A percentile compares a stretch with the other conserved stretches of the same genome.
Evolutionary conservation across 169 alveolate species (phyloP).

Genomic region (Toxoplasma gondii): DNA sequence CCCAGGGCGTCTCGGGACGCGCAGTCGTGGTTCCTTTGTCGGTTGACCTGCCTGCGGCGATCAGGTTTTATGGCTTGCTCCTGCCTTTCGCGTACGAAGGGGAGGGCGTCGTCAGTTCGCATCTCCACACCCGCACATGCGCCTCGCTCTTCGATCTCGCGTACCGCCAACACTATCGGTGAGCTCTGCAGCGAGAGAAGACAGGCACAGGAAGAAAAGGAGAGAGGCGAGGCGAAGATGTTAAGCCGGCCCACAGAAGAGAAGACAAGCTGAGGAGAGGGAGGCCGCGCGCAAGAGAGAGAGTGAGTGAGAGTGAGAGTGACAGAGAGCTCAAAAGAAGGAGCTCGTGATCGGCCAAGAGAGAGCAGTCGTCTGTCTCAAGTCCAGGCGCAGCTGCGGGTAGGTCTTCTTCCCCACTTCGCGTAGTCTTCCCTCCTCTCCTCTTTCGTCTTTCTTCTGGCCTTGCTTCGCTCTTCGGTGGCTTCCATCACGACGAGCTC

Average conservation of each 20-base stretch:
- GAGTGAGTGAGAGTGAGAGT: too few species aligned
- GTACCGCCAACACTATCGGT: constrained; percentile 58
- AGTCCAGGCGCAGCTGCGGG: too few species aligned
- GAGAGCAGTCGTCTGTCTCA: too few species aligned
- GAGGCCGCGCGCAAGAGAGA: too few species aligned
- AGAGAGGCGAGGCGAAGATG: too few species aligned
- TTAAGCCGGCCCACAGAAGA: too few species aligned
- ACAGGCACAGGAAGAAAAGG: not conserved
- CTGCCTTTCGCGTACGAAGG: constrained; percentile 58
- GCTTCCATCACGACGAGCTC: too few species aligned
- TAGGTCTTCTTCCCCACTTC: not conserved
- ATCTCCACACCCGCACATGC: constrained; percentile 56
- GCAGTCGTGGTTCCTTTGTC: not conserved
- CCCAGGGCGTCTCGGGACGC: too few species aligned
- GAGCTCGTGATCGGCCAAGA: too few species aligned
- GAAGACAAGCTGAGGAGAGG: too few species aligned
- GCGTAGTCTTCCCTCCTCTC: not conserved
- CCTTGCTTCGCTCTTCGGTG: too few species aligned
- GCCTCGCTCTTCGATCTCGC: constrained; percentile 69
- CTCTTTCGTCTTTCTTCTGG: not conserved
- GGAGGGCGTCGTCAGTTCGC: constrained; percentile 51
- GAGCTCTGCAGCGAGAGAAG: not conserved
- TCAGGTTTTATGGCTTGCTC: not conserved
- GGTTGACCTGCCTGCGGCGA: not conserved
- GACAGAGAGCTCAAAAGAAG: too few species aligned